These are phyloP conservation scores for Passalora sequoiae DNA, from an alignment of 2,329 filamentous ascomycete genomes.

Conservation along the genomic window DNA sequence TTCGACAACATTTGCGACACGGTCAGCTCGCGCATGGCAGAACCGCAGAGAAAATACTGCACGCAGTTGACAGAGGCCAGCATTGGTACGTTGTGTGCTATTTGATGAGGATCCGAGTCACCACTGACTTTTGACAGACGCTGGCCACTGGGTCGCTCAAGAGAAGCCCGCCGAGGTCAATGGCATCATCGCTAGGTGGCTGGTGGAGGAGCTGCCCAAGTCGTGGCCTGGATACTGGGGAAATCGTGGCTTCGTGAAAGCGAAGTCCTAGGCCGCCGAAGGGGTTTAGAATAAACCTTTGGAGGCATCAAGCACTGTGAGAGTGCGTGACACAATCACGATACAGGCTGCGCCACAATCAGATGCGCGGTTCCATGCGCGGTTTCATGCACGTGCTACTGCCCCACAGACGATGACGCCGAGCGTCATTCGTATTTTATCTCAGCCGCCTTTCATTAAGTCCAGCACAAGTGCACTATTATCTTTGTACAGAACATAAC, in stretches of 20 bases:
- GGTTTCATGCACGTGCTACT: too few species aligned
- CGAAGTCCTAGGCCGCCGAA: conserved; percentile 4
- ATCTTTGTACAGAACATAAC: too few species aligned
- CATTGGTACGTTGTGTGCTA: conserved; percentile 35
- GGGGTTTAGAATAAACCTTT: too few species aligned
- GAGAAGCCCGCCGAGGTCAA: conserved; percentile 28
- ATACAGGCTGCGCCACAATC: too few species aligned
- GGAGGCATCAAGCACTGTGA: too few species aligned
- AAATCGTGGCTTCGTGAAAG: conserved; percentile 13
- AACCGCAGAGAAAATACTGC: conserved; percentile 34
- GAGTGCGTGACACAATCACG: too few species aligned
- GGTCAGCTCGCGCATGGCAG: conserved; percentile 30
- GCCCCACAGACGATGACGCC: too few species aligned
- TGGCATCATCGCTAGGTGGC: conserved; percentile 23
- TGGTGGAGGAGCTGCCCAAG: conserved; percentile 18
- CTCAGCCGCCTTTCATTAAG: too few species aligned
- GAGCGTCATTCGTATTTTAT: too few species aligned
- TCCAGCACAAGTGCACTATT: too few species aligned
- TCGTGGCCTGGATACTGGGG: conserved; percentile 23
- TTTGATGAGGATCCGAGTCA: too few species aligned
- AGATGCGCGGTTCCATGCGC: too few species aligned
- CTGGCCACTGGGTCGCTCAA: conserved; percentile 26
- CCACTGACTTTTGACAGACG: conserved; percentile 9
- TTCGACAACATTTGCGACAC: conserved; percentile 40
- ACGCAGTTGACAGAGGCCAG: conserved; percentile 41